Evolutionary conservation across 2,329 filamentous ascomycete genomes (phyloP).

Genomic region (Diaporthe sp.): DNA sequence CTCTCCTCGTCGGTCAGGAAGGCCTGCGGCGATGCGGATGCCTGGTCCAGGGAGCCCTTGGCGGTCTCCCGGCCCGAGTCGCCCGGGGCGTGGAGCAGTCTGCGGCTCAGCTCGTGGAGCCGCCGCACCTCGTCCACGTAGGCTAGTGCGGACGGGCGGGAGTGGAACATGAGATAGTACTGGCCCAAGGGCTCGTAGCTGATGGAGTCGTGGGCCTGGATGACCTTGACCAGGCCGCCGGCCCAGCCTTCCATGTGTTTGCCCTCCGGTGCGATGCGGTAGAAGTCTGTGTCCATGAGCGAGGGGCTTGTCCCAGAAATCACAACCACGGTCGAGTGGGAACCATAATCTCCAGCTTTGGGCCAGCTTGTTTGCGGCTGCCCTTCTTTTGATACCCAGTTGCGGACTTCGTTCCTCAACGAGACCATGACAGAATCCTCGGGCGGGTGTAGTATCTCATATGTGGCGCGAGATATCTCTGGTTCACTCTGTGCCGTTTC

Average conservation of each 20-base stretch:
- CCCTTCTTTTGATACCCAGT: slow-evolving; percentile 27
- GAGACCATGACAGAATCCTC: slow-evolving; percentile 28
- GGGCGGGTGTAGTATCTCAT: neutral
- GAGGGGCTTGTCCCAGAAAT: slow-evolving; percentile 68
- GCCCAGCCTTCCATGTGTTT: slow-evolving; percentile 76
- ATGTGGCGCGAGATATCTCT: neutral
- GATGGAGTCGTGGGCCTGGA: slow-evolving; percentile 71
- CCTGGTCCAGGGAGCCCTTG: slow-evolving; percentile 51
- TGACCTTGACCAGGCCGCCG: slow-evolving; percentile 69
- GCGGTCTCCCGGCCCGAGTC: slow-evolving; percentile 46
- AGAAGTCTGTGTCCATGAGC: slow-evolving; percentile 76
- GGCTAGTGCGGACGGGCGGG: slow-evolving; percentile 64
- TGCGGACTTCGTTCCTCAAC: slow-evolving; percentile 33
- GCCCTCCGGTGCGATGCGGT: slow-evolving; percentile 71
- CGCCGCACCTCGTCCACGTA: slow-evolving; percentile 67
- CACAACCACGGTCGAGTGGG: slow-evolving; percentile 55
- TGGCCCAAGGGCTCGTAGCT: slow-evolving; percentile 72
- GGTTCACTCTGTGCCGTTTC: neutral
- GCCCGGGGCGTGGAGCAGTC: slow-evolving; percentile 44
- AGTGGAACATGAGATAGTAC: slow-evolving; percentile 78
- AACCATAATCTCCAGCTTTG: slow-evolving; percentile 28
- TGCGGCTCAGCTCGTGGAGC: slow-evolving; percentile 52
- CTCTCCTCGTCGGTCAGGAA: slow-evolving; percentile 43
- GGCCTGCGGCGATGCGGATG: slow-evolving; percentile 49
- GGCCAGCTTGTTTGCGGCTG: neutral